Conservation (phyloP, 2,329 filamentous ascomycete genomes). For the Moelleriella libera region DNA sequence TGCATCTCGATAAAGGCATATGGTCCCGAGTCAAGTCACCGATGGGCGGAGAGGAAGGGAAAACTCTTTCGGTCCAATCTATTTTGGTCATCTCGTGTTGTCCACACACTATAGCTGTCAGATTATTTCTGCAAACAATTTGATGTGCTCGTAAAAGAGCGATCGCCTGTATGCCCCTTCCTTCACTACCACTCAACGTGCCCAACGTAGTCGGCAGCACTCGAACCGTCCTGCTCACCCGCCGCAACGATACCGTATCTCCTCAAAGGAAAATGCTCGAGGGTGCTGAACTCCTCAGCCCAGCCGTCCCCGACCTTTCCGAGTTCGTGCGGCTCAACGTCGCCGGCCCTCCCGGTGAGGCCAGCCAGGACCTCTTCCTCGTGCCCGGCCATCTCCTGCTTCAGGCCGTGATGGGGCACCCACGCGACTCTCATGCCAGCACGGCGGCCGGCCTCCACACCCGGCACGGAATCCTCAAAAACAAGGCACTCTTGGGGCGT, state of each 20-base stretch:
- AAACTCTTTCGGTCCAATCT: too few species aligned
- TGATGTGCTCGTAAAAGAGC: too few species aligned
- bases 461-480: conserved; percentile 89
- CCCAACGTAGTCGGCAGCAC: too few species aligned
- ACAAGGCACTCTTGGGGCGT: conserved; percentile 80
- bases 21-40: too few species aligned
- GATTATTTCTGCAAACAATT: too few species aligned
- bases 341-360: conserved; percentile 52
- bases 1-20: too few species aligned
- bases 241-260: conserved; percentile 41
- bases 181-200: too few species aligned
- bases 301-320: conserved; percentile 47
- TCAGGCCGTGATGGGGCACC: conserved; percentile 71
- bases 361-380: conserved; percentile 78
- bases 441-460: conserved; percentile 77
- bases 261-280: conserved; percentile 43
- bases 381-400: conserved; percentile 60
- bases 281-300: conserved; percentile 36
- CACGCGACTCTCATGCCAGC: conserved; percentile 93
- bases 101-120: too few species aligned
- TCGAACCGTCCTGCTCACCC: too few species aligned
- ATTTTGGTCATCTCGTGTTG: too few species aligned
- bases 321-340: conserved; percentile 37
- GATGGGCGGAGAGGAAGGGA: too few species aligned
- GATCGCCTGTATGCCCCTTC: too few species aligned